Evolutionary conservation across 1,139 yeast genomes (phyloP), one percentile per base, ranked within the genome.

Genomic region (Saccharomyces uvarum): DNA sequence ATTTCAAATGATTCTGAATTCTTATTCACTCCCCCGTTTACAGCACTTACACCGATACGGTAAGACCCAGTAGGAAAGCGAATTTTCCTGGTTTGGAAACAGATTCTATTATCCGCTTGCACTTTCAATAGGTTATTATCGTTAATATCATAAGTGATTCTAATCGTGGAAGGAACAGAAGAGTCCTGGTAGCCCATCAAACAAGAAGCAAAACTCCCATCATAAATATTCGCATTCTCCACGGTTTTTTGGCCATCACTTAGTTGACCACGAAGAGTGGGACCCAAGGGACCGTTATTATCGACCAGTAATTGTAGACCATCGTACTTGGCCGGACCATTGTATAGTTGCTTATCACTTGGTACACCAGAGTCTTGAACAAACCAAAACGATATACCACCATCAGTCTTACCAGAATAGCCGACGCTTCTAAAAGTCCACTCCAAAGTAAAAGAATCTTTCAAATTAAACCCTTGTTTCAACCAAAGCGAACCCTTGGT

Each of bases 71-170:
- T 47, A 3, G 62, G 62, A 4, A 68, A 49, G 27, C 67, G 63
- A 47, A 86, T 72, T 53, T 78, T 69, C 57, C 80, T 78, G 0
- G 90, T 83, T 65, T 82, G 83, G 70, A 86, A 81, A 65, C 90
- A 83, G 54, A 86, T 74, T 61, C 79, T 81, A 65, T 86, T 86
- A 66, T 86, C 89, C 49, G 84, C 70, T 61, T 86, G 89, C 16
- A 86, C 77, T 61, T 84, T 83, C 57, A 86, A 75, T 63, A 77
- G 69, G 32, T 74, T 73, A 24, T 64, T 63, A 26, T 67, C 66
- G 3, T 61, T 60, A n/a, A 70, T 68, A 33, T 82, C 77, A 62
- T 84, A 85, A 2, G 86, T 79, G 13, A 86, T 62, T 69, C 90
- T 78, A n/a, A 85, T 54, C 0, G 87, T 83, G 44, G 80, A 74